Conservation (phyloP, 495 filamentous ascomycete genomes). For the Hyaloscypha variabilis region DNA sequence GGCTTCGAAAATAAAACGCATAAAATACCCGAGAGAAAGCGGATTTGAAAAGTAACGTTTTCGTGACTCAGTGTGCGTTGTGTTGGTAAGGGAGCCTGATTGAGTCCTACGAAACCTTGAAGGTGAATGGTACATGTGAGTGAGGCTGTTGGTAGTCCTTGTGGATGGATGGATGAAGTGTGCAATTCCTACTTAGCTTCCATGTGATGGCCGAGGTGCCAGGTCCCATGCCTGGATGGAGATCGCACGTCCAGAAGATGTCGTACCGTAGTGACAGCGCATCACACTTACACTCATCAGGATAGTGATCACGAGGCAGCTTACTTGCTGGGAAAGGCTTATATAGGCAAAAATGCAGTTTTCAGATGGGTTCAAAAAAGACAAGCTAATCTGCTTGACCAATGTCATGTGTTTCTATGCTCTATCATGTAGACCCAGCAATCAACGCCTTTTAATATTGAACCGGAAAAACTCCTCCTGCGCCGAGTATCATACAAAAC, state of each 20-base stretch:
- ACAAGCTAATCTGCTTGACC: not conserved
- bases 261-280: not conserved
- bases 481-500: not conserved
- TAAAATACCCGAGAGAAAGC: constrained; percentile 13
- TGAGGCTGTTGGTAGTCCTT: not conserved
- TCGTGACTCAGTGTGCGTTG: not conserved
- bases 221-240: not conserved
- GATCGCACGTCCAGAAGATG: not conserved
- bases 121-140: not conserved
- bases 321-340: too few relatives aligned
- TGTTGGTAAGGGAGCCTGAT: not conserved
- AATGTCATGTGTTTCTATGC: not conserved
- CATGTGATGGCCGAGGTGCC: not conserved
- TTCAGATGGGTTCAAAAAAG: not conserved
- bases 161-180: not conserved
- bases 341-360: too few relatives aligned
- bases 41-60: not conserved
- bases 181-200: not conserved
- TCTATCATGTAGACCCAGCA: not conserved
- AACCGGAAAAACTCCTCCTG: not conserved
- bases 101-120: not conserved
- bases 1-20: constrained; percentile 15
- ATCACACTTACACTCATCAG: not conserved
- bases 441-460: not conserved
- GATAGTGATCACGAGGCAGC: not conserved